Evolutionary conservation across 129 eudicot species (phyloP), one percentile per base, ranked within the genome.

Genomic region (Flaveria robusta): DNA sequence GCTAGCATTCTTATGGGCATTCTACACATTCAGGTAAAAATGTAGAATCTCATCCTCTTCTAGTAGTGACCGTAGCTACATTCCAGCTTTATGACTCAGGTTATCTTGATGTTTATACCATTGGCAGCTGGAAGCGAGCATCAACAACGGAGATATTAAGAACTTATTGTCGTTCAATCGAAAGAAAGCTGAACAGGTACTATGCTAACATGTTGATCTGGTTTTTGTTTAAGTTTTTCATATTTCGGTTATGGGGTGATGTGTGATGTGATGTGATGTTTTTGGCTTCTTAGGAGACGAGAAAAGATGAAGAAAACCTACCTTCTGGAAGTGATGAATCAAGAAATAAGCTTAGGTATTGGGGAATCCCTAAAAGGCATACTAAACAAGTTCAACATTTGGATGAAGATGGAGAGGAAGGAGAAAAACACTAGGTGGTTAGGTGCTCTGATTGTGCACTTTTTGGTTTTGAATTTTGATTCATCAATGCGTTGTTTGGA

Each of bases 61-160:
- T 56, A 37, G 41, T 68, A 13, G 9, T n/a, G 8, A 39, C 15
- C 13, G 51, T 19, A 70, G 19, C 22, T 29, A 45, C 51, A 45
- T 72, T 51, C 54, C 49, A n/a, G n/a, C n/a, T 19, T 68, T 18
- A 16, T 47, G 77, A 52, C 11, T 15, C 11, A 63, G 18, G 23
- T 45, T 39, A n/a, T 56, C 63, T 43, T 43, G n/a, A 65, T 19
- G 19, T 26, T 23, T 39, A 45, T 81, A 22, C 3, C 65, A 60
- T 59, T 81, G 74, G 83, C 94, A 95, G 99, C 81, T 95, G 66
- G 99, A 95, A 83, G 94, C 92, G 74, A 91, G 94, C 55, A 86
- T 91, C 50, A 85, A 59, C 60, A 88, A 82, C 60, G 94, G 99
- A 27, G 96, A 91, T 79, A 73, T 94, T 81, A 84, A 75, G 63